Conservation (phyloP, 768 basidiomycete genomes). For the Candolleomyces aberdarensis region DNA sequence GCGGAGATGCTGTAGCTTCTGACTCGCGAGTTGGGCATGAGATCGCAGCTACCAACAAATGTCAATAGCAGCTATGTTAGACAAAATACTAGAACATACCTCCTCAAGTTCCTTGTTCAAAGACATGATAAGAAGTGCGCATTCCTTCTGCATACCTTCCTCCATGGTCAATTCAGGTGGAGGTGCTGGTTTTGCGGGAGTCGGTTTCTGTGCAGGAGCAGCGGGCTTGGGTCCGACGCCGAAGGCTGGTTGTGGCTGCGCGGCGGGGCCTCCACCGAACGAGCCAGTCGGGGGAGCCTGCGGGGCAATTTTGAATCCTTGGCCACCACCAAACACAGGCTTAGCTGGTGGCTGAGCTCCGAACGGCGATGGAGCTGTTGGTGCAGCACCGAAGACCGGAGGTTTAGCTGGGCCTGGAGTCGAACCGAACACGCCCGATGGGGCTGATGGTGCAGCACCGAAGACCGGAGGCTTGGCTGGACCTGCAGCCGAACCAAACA, state of each 20-base stretch:
- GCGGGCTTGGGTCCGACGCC: slow-evolving; percentile 5
- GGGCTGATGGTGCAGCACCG: neutral
- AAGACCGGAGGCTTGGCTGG: neutral
- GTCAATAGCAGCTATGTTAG: neutral
- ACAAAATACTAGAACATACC: slow-evolving; percentile 38
- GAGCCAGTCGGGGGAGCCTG: neutral
- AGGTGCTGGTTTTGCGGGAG: slow-evolving; percentile 8
- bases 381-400: neutral
- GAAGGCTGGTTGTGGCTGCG: neutral
- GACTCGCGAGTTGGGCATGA: slow-evolving; percentile 35
- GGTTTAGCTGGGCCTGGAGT: neutral
- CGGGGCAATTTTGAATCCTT: neutral
- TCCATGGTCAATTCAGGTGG: slow-evolving; percentile 33
- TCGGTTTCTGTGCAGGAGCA: slow-evolving; percentile 9
- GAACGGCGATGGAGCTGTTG: neutral
- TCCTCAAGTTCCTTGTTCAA: slow-evolving; percentile 53
- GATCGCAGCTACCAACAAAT: slow-evolving; percentile 37
- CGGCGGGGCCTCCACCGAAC: neutral
- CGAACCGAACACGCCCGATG: neutral
- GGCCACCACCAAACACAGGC: neutral
- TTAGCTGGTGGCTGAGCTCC: neutral
- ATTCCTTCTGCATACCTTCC: slow-evolving; percentile 70
- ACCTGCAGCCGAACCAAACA: neutral
- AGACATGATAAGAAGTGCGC: slow-evolving; percentile 41
- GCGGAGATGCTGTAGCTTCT: slow-evolving; percentile 32